Evolutionary conservation across 2,329 filamentous ascomycete genomes (phyloP), one percentile per base, ranked within the genome.

Genomic region (Aureobasidium uvarum): DNA sequence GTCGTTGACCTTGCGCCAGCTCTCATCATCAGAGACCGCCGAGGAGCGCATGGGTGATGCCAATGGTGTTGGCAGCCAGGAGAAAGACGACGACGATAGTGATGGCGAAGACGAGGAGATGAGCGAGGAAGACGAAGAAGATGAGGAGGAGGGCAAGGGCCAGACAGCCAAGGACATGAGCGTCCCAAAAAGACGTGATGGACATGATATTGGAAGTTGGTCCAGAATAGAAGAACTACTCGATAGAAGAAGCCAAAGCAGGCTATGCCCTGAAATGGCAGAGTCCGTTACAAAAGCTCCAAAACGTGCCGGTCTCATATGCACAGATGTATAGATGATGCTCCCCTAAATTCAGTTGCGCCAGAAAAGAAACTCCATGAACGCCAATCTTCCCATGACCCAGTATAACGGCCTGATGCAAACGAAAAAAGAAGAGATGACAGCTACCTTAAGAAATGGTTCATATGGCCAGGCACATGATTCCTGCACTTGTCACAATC

Each of bases 401-500:
- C 39, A 45, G 54, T 43, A 33, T 39, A 16, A 45, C n/a, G 41
- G 36, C 33, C 25, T 38, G 28, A 60, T 60, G 43, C 43, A 59
- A 39, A 39, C 18, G 5, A 51, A 31, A 51, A 39, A 51, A 20
- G 39, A 62, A 25, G 3, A 39, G 28, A 50, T 10, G 38, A n/a
- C 28, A 38, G 43, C 58, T 62, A 62, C 33, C 64, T 69, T 20
- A 80, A 67, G 66, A 81, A 81, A 68, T 82, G 80, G 65, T 79
- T 80, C 73, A 81, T 81, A 66, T 83, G 80, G 0, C 81, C 81
- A 1, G 80, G 80, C n/a, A 82, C 77, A 63, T 76, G 72, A 67
- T 75, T 72, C 63, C 75, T 73, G 68, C 81, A 83, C 70, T 81
- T 82, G 54, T 81, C 78, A 68, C 81, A 83, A 67, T 83, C 80